phyloP scores from a whole-genome alignment of 1,139 yeast genomes.

The Pichia kudriavzevii region DNA sequence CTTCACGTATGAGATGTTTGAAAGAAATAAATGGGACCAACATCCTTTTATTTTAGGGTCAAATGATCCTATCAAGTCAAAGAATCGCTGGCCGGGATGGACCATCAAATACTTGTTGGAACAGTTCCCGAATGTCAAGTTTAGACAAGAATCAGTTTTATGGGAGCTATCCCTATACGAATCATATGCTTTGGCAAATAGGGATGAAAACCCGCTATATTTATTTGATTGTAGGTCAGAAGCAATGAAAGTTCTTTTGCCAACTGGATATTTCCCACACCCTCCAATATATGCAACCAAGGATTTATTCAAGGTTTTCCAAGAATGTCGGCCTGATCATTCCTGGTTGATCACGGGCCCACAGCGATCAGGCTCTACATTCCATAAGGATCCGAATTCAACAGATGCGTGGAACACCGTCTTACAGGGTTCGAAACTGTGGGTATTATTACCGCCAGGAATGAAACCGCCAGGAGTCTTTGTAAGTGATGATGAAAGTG shows the following conservation, averaged over 20 bases:
- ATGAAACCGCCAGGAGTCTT: conserved; percentile 80
- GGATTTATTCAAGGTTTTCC: conserved; percentile 43
- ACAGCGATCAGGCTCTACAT: conserved; percentile 73
- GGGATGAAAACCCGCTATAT: conserved; percentile 78
- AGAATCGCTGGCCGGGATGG: conserved; percentile 66
- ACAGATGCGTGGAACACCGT: conserved; percentile 90
- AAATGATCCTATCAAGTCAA: conserved; percentile 1
- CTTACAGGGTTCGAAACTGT: conserved; percentile 65
- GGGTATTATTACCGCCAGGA: conserved; percentile 84
- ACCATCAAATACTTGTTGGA: conserved; percentile 39
- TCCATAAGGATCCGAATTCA: conserved; percentile 87
- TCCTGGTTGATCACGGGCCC: conserved; percentile 89
- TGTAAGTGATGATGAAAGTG: conserved; percentile 70
- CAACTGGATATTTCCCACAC: conserved; percentile 41
- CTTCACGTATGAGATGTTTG: conserved; percentile 41
- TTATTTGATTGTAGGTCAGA: conserved; percentile 70
- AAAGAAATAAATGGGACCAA: conserved; percentile 33
- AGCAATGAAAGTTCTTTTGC: conserved; percentile 48
- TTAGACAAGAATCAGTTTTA: conserved; percentile 78
- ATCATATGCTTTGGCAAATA: conserved; percentile 52
- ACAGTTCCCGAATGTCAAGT: conserved; percentile 52
- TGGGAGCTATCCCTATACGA: conserved; percentile 64
- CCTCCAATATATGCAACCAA: conserved; percentile 41
- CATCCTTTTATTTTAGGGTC: conserved; percentile 61
- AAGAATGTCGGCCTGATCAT: conserved; percentile 71